Evolutionary conservation across 441 rosid species (phyloP), one percentile per base, ranked within the genome.

Genomic region (Geranium incanum): DNA sequence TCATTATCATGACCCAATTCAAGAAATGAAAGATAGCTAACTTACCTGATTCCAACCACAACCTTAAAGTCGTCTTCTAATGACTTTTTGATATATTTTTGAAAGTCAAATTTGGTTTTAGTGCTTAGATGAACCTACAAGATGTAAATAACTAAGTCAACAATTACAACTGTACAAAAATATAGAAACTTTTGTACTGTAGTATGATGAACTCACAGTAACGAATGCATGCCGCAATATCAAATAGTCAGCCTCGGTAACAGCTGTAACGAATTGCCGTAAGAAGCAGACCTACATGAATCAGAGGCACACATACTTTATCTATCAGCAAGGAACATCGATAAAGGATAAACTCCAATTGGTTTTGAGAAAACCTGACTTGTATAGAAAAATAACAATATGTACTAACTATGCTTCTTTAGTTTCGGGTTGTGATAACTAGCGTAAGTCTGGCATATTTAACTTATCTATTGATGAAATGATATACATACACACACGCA

Each of bases 221-320:
- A 91, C 76, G 68, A 95, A 93, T 72, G 96, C 98, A 75, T 91
- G 91, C 28, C 99, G 77, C 97, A 93, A 86, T 1, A 98, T 83
- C 80, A 89, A 66, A 77, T 93, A 95, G 70, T 95, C 99, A 37
- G 92, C 82, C 80, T 65, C 88, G 28, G 88, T 77, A 63, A 95
- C 97, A 0, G 98, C 91, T 81, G 91, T 84, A 60, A 88, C 71
- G 75, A 95, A 91, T 79, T 95, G 98, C 70, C 87, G 86, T 69
- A 81, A 88, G 83, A 95, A 86, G 84, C 96, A 88, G 72, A 89
- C 85, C 98, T 95, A 79, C 79, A 77, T 60, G 33, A 64, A 38
- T 59, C 33, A 15, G 74, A 69, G 9, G 36, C 36, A n/a, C 68
- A 52, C 36, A 13, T 19, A 68, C 38, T 19, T 33, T 18, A 60